These are phyloP conservation scores for Pythium aphanidermatum DNA, from an alignment of 352 stramenopile genomes.

Conservation along the genomic window DNA sequence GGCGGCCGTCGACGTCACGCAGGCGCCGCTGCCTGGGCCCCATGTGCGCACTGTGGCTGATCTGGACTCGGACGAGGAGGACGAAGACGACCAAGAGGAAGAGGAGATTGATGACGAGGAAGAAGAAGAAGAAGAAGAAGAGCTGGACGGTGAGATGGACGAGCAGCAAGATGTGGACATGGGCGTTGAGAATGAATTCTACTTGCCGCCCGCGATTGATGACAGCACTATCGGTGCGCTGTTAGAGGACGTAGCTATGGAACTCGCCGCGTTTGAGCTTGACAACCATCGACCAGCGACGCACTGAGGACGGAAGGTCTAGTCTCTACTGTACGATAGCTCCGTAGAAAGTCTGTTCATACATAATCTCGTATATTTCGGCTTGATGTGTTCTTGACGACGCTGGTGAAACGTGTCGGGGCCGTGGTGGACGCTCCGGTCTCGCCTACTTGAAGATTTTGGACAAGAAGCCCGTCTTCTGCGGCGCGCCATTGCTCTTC, in stretches of 20 bases:
- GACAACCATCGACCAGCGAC: too few relatives aligned
- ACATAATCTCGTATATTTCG: constrained; percentile 12
- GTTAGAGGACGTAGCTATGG: constrained; percentile 67
- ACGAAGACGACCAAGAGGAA: constrained; percentile 33
- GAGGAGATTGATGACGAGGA: constrained; percentile 24
- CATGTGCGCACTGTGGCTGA: constrained; percentile 59
- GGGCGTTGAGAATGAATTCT: constrained; percentile 29
- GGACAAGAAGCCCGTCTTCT: constrained; percentile 60
- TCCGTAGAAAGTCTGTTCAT: neutral
- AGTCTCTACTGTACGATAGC: neutral
- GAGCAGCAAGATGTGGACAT: constrained; percentile 14
- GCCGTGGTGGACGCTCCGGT: too few relatives aligned
- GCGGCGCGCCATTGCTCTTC: constrained; percentile 27
- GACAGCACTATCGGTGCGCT: constrained; percentile 35
- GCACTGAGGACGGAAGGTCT: too few relatives aligned
- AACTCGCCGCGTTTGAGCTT: constrained; percentile 57
- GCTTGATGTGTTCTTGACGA: neutral
- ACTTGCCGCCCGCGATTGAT: constrained; percentile 21
- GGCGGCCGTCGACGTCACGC: constrained; percentile 52
- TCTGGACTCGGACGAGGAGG: constrained; percentile 35
- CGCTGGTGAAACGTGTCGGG: too few relatives aligned
- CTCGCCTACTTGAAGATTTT: constrained; percentile 41
- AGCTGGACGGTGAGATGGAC: constrained; percentile 7
- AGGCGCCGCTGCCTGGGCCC: constrained; percentile 41
- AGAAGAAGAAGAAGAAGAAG: constrained; percentile 18